Base-by-base conservation (phyloP, 257 asterid genomes). In the Leptodermis oblonga region DNA sequence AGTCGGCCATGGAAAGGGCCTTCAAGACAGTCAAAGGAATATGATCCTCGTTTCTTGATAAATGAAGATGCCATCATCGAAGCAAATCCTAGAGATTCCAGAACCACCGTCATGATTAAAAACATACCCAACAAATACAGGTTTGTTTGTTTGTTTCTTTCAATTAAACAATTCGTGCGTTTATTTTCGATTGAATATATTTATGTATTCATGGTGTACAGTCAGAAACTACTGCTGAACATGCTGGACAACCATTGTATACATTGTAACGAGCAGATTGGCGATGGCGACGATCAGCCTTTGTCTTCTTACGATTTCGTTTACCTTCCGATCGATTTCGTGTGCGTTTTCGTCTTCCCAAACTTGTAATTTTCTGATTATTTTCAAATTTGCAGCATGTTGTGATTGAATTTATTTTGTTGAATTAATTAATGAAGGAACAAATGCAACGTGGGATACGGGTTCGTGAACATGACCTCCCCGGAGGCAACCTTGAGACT, bases 111-210 rank as follows among this genome's bases (percentile, higher is more conserved):
- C 70, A 94, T 94, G 99, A 91, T 94, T 3, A 94, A 91, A 39
- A 94, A 94, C 90, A 94, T 94, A 65, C 99, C 99, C n/a, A 94
- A 94, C 82, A 94, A 94, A 82, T 94, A 94, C 88, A 94, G 97
- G 99, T 94, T 59, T 28, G 59, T 43, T 43, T 13, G 9, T 4
- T 39, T 10, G 9, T 39, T 39, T 39, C 43, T 4, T 39, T 39
- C 43, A 10, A 39, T 39, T 39, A 4, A 39, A 39, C 7, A 10
- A 39, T 39, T 39, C n/a, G n/a, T n/a, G n/a, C n/a, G n/a, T n/a
- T 4, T 39, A 39, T 13, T 7, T 43, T 43, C 48, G 48, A 43
- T 7, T 43, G 48, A 7, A 43, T 7, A 8, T 43, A 13, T 43
- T 8, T 43, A 13, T 43, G 12, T 43, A 43, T 43, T 73, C 53